These are phyloP conservation scores for Boletus sp. DNA, from an alignment of 768 basidiomycete genomes.

Conservation along the genomic window DNA sequence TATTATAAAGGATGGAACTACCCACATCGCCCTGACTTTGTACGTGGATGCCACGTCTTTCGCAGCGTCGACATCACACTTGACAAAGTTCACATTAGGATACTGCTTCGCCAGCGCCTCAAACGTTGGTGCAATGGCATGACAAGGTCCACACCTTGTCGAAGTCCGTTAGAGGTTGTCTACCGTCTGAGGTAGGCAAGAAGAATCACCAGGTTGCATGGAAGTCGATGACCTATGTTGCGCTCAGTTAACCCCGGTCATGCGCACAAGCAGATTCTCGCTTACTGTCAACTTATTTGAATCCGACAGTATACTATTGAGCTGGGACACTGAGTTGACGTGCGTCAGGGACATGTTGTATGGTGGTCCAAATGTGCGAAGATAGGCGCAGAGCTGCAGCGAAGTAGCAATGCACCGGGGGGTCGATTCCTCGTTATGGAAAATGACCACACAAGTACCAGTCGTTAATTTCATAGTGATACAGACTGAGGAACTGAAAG, in stretches of 20 bases:
- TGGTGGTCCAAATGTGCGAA: not conserved
- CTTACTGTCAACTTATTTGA: constrained; percentile 66
- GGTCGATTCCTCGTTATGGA: constrained; percentile 3
- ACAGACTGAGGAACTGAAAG: not conserved
- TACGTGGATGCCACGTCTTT: constrained; percentile 65
- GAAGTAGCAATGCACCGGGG: not conserved
- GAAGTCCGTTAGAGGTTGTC: constrained; percentile 7
- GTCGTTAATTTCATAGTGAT: not conserved
- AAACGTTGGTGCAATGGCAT: constrained; percentile 74
- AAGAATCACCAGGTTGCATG: constrained; percentile 71
- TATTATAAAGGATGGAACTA: not conserved
- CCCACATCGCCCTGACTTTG: constrained; percentile 71
- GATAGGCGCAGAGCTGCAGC: too few relatives aligned
- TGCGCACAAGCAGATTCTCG: not conserved
- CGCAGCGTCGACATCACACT: constrained; percentile 76
- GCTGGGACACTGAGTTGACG: constrained; percentile 59
- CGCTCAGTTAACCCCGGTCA: not conserved
- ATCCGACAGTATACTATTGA: constrained; percentile 56
- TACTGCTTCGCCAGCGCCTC: constrained; percentile 70
- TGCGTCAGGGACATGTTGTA: constrained; percentile 58
- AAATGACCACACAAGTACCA: not conserved
- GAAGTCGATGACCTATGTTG: constrained; percentile 74
- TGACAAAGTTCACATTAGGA: constrained; percentile 73
- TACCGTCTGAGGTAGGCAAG: constrained; percentile 1
- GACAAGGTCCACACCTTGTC: constrained; percentile 82